Base-by-base conservation (phyloP, 2,329 filamentous ascomycete species). In the Colletotrichum shisoi region DNA sequence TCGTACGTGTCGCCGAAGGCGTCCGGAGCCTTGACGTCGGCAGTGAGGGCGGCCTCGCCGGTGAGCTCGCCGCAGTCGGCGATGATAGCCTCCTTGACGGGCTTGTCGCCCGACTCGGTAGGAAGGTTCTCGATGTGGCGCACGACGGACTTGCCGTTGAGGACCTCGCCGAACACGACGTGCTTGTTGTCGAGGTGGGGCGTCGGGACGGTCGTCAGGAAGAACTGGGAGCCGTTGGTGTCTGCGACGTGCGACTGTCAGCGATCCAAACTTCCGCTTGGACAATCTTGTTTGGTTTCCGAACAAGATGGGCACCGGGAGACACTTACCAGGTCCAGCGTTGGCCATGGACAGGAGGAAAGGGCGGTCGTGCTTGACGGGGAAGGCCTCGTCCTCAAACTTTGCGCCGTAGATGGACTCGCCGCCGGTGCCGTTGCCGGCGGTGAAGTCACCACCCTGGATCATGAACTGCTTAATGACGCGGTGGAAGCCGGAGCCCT, bases 401-500 rank as follows among this genome's bases (percentile, higher is more conserved):
- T 97, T 98, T 78, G 91, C 91, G 75, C 94, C 94, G 77, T 98
- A 99, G 79, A 99, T 98, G 71, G 91, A 95, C 83, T 98, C 95
- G 75, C 94, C 94, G 71, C 94, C 94, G 31, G 94, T 98, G 71
- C 94, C 95, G 77, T 98, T 94, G 77, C 93, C 93, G 62, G 88
- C 89, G 56, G 94, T 99, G 79, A 99, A 99, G 79, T 98, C 95
- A 80, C 95, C 94, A 76, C 95, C 94, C 82, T 97, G 91, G 75
- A 97, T 95, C 94, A 99, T 98, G 81, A 99, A 99, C 74, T 92
- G 87, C 85, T 97, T 97, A 83, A 99, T 99, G 71, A 99, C 91
- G 58, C 94, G 91, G 84, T 99, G 94, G 85, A 99, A 98, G 73
- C 83, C 84, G 69, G 92, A 96, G 72, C 92, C 91, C 84, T 97